Evolutionary conservation across 1,139 yeast species (phyloP).

Genomic region (Suhomyces bolitotheri): DNA sequence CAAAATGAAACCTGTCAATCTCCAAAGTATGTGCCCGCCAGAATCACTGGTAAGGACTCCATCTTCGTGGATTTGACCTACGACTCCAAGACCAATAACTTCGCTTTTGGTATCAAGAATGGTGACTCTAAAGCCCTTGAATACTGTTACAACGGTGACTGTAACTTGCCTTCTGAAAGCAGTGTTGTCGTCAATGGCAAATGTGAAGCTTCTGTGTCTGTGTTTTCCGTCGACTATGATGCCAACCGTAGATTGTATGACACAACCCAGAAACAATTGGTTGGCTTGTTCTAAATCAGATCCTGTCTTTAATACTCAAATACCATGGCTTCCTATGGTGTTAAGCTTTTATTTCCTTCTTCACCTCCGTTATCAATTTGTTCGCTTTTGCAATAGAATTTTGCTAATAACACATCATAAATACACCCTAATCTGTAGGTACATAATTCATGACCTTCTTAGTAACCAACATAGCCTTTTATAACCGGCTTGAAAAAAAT

Average conservation of each 20-base stretch:
- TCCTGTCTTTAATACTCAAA: too few species aligned
- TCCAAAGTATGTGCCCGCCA: constrained; percentile 40
- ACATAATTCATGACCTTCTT: too few species aligned
- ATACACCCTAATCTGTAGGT: too few species aligned
- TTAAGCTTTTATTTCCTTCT: too few species aligned
- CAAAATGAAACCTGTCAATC: constrained; percentile 34
- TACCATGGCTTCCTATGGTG: too few species aligned
- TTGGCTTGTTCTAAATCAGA: too few species aligned
- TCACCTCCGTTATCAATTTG: too few species aligned
- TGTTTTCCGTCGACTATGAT: constrained; percentile 45
- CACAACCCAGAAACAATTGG: too few species aligned
- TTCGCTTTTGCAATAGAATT: too few species aligned
- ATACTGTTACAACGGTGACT: constrained; percentile 36
- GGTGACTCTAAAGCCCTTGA: constrained; percentile 20
- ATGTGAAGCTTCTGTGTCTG: constrained; percentile 40
- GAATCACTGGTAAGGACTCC: constrained; percentile 41
- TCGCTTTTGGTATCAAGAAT: constrained; percentile 19
- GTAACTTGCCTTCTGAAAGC: constrained; percentile 40
- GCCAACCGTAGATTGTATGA: constrained; percentile 31
- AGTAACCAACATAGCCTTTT: too few species aligned
- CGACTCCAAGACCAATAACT: constrained; percentile 33
- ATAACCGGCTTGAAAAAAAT: too few species aligned
- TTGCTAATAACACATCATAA: too few species aligned
- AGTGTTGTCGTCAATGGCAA: constrained; percentile 19
- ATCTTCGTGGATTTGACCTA: constrained; percentile 29